Evolutionary conservation across 2,329 filamentous ascomycete genomes (phyloP).

Genomic region (Uncinocarpus reesii): DNA sequence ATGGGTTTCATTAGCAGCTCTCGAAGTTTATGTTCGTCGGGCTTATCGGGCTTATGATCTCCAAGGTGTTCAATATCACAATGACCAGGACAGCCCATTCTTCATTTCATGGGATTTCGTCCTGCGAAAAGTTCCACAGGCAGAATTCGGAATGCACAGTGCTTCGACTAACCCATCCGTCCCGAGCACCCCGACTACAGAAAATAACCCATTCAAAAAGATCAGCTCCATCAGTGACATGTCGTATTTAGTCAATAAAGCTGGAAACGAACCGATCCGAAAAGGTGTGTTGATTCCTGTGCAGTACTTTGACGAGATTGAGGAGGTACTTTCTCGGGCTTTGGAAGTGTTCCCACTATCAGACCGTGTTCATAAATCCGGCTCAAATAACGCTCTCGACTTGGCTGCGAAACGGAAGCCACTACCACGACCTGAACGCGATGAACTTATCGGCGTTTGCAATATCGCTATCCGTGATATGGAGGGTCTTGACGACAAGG

Average conservation of each 20-base stretch:
- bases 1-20: conserved; percentile 84
- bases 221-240: conserved; percentile 95
- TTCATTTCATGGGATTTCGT: conserved; percentile 91
- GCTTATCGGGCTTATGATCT: conserved; percentile 94
- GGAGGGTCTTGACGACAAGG: conserved; percentile 70
- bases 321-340: conserved; percentile 74
- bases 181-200: conserved; percentile 60
- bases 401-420: conserved; percentile 60
- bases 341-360: conserved; percentile 66
- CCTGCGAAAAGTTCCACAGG: conserved; percentile 82
- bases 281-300: conserved; percentile 94
- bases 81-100: conserved; percentile 61
- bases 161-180: conserved; percentile 73
- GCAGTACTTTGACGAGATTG: conserved; percentile 84
- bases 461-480: conserved; percentile 86
- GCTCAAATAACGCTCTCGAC: conserved; percentile 53
- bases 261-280: conserved; percentile 60
- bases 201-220: conserved; percentile 60
- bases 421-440: conserved; percentile 47
- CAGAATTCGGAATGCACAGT: conserved; percentile 69
- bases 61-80: conserved; percentile 79
- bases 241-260: conserved; percentile 69
- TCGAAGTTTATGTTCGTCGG: conserved; percentile 92
- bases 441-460: conserved; percentile 75
- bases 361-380: conserved; percentile 48